Percentiles rank a stretch among this genome's conserved stretches.
These are phyloP conservation scores for Fusarium sp. DNA, from an alignment of 2,329 filamentous ascomycete genomes.

Conservation along the genomic window DNA sequence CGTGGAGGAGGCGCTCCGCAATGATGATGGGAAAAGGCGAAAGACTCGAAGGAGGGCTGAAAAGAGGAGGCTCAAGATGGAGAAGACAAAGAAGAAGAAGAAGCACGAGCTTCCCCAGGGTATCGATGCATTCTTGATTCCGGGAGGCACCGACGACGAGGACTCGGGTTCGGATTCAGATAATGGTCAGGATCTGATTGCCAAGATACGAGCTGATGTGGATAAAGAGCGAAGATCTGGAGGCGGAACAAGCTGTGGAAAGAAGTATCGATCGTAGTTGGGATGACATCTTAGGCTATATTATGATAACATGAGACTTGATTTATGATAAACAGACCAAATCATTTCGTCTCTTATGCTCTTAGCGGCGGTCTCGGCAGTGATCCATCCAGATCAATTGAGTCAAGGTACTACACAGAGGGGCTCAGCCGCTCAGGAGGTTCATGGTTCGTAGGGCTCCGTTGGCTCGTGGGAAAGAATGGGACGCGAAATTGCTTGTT, in stretches of 20 bases:
- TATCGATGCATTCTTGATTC: constrained; percentile 35
- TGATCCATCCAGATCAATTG: too few species aligned
- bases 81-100: constrained; percentile 6
- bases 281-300: not conserved
- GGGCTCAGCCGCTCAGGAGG: constrained; percentile 1
- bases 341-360: too few species aligned
- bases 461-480: constrained; percentile 7
- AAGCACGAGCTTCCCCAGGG: constrained; percentile 20
- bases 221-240: constrained; percentile 19
- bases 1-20: constrained; percentile 35
- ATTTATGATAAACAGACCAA: not conserved
- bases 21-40: not conserved
- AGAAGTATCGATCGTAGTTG: not conserved
- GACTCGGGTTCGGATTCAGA: constrained; percentile 21
- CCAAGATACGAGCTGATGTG: constrained; percentile 21
- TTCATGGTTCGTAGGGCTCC: not conserved
- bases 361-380: too few species aligned
- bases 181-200: constrained; percentile 21
- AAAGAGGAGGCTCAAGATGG: not conserved
- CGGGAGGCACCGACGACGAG: constrained; percentile 36
- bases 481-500: constrained; percentile 35
- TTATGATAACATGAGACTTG: constrained; percentile 25
- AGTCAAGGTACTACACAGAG: not conserved
- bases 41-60: not conserved
- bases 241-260: constrained; percentile 35